Base-by-base conservation (phyloP, 2,329 filamentous ascomycete species). In the Aspergillus sojae region DNA sequence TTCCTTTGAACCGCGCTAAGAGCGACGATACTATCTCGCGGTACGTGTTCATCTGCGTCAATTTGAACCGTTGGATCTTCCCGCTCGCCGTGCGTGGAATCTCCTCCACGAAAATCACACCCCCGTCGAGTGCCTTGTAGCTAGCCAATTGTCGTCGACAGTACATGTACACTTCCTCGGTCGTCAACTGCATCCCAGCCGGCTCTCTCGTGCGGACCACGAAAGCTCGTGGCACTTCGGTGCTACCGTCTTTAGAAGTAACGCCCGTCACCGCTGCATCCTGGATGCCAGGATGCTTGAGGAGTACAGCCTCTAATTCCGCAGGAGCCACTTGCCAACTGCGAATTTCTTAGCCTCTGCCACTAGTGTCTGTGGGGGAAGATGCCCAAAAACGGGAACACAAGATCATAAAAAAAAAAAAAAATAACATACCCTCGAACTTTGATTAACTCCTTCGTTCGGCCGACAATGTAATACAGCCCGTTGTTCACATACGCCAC, bases 71-170 rank as follows among this genome's bases (percentile, higher is more conserved):
- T 62, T 81, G 75, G 57, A 85, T 83, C 72, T 85, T 85, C 16
- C 83, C 83, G 62, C 81, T 83, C 0, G 81, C 74, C 3, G 81
- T 81, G 54, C 81, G 80, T 5, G 83, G 83, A 39, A 85, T 82
- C 32, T 79, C 72, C 52, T 83, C 78, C 16, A 84, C 78, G 59
- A 84, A 84, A 26, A 80, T 69, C 10, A 85, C 77, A 0, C 81
- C 82, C 6, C 80, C 80, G 10, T 81, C 81, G 0, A 84, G 68
- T 3, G 75, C 74, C 65, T 85, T 85, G 73, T 84, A 85, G 58
- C 78, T 80, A 9, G 81, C 81, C 28, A 85, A 72, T 53, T 77
- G 77, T 1, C 67, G 62, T 14, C 75, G 73, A 14, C 80, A 71
- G 63, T 79, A 82, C 12, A 70, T 68, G 58, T 82, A 80, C n/a